Evolutionary conservation across 2,329 filamentous ascomycete genomes (phyloP).

Genomic region (Pyrenochaeta sp.): DNA sequence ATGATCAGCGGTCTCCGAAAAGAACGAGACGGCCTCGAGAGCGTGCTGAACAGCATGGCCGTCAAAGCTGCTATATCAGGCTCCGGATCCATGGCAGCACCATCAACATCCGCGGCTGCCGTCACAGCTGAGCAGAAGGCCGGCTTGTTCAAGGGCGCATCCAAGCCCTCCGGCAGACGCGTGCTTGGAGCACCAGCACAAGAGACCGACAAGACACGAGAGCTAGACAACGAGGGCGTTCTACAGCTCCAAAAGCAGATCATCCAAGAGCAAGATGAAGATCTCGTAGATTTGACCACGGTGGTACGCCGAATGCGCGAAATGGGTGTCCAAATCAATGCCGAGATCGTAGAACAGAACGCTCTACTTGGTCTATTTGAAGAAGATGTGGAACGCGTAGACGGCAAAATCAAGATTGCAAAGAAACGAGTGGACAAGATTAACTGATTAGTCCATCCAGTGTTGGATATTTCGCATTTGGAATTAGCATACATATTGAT

Average conservation of each 20-base stretch:
- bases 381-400: constrained; percentile 70
- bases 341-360: constrained; percentile 77
- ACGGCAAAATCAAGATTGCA: constrained; percentile 75
- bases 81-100: constrained; percentile 32
- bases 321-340: constrained; percentile 78
- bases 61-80: constrained; percentile 56
- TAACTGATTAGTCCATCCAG: too few species aligned
- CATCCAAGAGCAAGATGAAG: constrained; percentile 77
- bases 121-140: constrained; percentile 46
- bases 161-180: constrained; percentile 59
- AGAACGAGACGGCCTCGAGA: constrained; percentile 78
- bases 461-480: too few species aligned
- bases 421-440: constrained; percentile 76
- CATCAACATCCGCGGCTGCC: constrained; percentile 41
- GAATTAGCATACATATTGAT: too few species aligned
- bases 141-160: constrained; percentile 42
- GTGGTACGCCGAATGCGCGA: constrained; percentile 77
- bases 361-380: constrained; percentile 72
- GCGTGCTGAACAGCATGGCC: constrained; percentile 70
- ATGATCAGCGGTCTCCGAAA: constrained; percentile 73
- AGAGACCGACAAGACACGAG: constrained; percentile 78
- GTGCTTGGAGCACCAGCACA: constrained; percentile 75
- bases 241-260: constrained; percentile 76
- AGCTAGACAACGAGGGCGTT: constrained; percentile 78
- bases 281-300: constrained; percentile 71